Percentiles rank a stretch among this genome's conserved stretches.
Evolutionary conservation across 2,329 filamentous ascomycete species (phyloP).

Genomic region (Fusarium acutatum): DNA sequence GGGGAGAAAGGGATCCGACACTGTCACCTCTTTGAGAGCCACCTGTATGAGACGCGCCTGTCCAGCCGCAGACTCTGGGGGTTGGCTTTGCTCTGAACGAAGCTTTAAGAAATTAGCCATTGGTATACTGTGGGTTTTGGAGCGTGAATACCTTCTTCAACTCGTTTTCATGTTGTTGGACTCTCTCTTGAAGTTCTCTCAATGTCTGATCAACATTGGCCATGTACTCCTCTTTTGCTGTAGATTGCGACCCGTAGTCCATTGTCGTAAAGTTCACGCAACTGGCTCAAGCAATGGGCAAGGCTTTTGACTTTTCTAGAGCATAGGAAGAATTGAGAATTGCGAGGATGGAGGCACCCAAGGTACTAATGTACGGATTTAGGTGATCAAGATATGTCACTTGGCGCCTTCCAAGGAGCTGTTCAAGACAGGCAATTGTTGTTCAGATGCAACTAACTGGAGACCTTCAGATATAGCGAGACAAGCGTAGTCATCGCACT

Average conservation of each 20-base stretch:
- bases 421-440: background rate
- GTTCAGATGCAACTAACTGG: background rate
- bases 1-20: slow-evolving; percentile 72
- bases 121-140: background rate
- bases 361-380: background rate
- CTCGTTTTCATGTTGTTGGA: slow-evolving; percentile 62
- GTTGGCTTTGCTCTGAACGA: slow-evolving; percentile 35
- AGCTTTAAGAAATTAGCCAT: slow-evolving; percentile 36
- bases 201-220: slow-evolving; percentile 72
- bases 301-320: background rate
- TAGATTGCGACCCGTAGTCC: slow-evolving; percentile 37
- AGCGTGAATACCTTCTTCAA: slow-evolving; percentile 53
- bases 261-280: slow-evolving; percentile 22
- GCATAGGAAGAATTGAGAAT: background rate
- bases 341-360: background rate
- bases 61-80: slow-evolving; percentile 42
- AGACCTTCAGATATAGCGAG: background rate
- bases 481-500: background rate
- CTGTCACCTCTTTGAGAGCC: slow-evolving; percentile 71
- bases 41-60: slow-evolving; percentile 61
- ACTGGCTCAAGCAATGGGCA: background rate
- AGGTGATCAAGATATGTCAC: background rate
- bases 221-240: slow-evolving; percentile 44
- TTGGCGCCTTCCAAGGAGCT: background rate
- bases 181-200: slow-evolving; percentile 68